Base-by-base conservation (phyloP, 345 rosid species). In the Melaleuca alternifolia region DNA sequence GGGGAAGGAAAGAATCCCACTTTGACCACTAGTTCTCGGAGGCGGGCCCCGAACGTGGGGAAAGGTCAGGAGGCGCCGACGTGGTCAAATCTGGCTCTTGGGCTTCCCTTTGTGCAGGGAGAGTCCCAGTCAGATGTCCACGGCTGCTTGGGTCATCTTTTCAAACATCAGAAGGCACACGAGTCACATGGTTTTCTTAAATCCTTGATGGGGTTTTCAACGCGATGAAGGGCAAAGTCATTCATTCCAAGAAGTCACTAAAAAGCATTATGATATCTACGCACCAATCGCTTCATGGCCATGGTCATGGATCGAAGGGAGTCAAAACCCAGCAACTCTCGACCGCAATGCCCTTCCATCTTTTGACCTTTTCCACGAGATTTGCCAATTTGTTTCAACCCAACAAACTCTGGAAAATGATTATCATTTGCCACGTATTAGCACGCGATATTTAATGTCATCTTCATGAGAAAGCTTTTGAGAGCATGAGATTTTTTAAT, bases 41-140 rank as follows among this genome's bases (percentile, higher is more conserved):
- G 1, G 53, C 18, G 83, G 82, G 52, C 84, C 87, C 50, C 50
- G 16, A 82, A 75, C 48, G 83, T 54, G 85, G 48, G 85, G 51
- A 52, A 16, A 57, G 46, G 18, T 5, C 83, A 51, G 86, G 77
- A 61, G 6, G 5, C 30, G 50, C 10, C 37, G 87, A 87, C 88
- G 89, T 84, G 89, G 88, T 87, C 89, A 86, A 90, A 86, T 56
- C 12, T 56, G 18, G 76, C 30, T 13, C 85, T 24, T 65, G 44
- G 83, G 50, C 3, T 10, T 24, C 57, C 24, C 71, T 79, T 79
- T 28, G 41, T n/a, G 52, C 56, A n/a, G 6, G 52, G 15, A 28
- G 41, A n/a, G 84, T 21, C 48, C 3, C 48, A 37, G 81, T 71
- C 81, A 71, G 81, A 37, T 10, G 26, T 37, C 21, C 20, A 71